Conservation (phyloP, 2,329 filamentous ascomycete genomes). For the Fusarium nelsonii region DNA sequence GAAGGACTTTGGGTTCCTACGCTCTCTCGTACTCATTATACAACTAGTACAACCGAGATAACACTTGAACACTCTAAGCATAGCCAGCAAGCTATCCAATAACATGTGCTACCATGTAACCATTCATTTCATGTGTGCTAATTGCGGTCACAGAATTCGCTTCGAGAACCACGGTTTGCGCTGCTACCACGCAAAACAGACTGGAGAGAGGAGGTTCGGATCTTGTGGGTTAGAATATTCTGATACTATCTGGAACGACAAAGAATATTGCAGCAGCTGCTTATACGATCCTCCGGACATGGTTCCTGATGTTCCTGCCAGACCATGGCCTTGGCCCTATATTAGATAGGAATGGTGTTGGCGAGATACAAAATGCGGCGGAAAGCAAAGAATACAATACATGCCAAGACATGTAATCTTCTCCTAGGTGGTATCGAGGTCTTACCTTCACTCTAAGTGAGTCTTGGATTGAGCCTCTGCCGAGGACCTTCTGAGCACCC, state of each 20-base stretch:
- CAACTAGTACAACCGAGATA: no score
- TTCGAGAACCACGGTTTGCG: not conserved
- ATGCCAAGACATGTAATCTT: no score
- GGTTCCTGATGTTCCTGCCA: not conserved
- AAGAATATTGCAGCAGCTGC: not conserved
- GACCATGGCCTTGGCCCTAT: not conserved
- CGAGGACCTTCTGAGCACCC: no score
- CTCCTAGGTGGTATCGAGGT: no score
- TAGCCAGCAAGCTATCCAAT: rapidly evolving
- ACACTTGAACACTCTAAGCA: no score
- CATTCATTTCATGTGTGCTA: not conserved
- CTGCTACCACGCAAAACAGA: not conserved
- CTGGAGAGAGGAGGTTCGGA: not conserved
- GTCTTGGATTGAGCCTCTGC: no score
- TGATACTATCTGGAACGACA: not conserved
- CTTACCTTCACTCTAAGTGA: no score
- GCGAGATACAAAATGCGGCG: not conserved
- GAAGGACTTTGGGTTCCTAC: no score
- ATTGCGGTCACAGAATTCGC: not conserved
- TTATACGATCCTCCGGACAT: not conserved
- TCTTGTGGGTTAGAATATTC: not conserved
- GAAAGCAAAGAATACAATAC: no score
- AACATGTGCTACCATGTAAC: not conserved
- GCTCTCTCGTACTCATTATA: no score
- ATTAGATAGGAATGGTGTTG: not conserved